phyloP scores from a whole-genome alignment of 169 alveolate genomes.

The Plasmodium gonderi region DNA sequence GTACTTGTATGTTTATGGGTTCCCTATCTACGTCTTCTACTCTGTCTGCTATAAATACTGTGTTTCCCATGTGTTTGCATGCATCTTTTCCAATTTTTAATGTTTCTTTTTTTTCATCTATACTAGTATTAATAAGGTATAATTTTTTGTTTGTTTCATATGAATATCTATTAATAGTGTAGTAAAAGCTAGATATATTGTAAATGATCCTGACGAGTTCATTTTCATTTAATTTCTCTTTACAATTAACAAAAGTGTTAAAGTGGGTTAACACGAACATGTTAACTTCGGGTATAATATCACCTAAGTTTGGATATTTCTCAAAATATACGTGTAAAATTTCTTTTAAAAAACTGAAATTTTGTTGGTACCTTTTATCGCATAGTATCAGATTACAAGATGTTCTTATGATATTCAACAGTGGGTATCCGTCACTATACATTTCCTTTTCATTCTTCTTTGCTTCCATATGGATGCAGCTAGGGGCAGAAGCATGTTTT shows the following conservation, averaged over 20 bases:
- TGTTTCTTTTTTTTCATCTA: not conserved
- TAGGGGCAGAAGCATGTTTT: too few relatives aligned
- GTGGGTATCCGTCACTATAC: not conserved
- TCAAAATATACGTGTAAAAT: conserved; percentile 21
- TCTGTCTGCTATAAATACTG: too few relatives aligned
- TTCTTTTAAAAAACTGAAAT: conserved; percentile 33
- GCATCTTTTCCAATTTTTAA: not conserved
- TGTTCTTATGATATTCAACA: not conserved
- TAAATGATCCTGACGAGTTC: not conserved
- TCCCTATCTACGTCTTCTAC: too few relatives aligned
- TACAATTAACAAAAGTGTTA: not conserved
- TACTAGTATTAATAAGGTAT: too few relatives aligned
- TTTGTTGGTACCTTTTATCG: not conserved
- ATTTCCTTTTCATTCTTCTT: not conserved
- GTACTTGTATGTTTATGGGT: too few relatives aligned
- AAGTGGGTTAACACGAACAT: conserved; percentile 12
- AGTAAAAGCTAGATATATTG: conserved; percentile 13
- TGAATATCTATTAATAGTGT: conserved; percentile 18
- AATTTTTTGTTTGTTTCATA: not conserved
- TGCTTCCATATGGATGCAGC: not conserved
- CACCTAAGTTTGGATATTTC: not conserved
- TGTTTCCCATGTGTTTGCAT: too few relatives aligned
- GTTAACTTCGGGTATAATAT: not conserved
- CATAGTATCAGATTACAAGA: not conserved
- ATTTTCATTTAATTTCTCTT: not conserved